phyloP scores from a whole-genome alignment of 2,329 filamentous ascomycete genomes.

The Curvularia hawaiiensis region DNA sequence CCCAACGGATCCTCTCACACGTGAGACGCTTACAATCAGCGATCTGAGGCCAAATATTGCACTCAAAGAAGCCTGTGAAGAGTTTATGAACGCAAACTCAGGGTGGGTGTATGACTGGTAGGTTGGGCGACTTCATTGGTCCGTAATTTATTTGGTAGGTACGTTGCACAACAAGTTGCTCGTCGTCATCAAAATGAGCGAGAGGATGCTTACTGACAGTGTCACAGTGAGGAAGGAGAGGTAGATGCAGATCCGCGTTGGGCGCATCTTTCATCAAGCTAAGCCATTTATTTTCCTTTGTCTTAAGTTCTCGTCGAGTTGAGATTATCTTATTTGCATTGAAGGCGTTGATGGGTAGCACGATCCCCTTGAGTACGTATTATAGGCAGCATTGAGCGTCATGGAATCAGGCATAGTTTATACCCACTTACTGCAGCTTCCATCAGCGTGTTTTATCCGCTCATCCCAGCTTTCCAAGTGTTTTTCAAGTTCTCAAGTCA shows the following conservation, averaged over 20 bases:
- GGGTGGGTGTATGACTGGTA: slow-evolving; percentile 95
- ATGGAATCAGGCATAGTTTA: slow-evolving; percentile 2
- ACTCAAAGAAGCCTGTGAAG: slow-evolving; percentile 79
- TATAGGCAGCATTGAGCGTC: not conserved
- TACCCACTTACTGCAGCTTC: not conserved
- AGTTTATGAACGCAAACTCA: slow-evolving; percentile 78
- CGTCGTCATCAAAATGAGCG: not conserved
- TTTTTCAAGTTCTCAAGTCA: not conserved
- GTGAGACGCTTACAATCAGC: slow-evolving; percentile 69
- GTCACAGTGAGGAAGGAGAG: slow-evolving; percentile 34
- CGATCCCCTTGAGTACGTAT: not conserved
- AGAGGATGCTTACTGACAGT: slow-evolving; percentile 23
- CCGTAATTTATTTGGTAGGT: slow-evolving; percentile 22
- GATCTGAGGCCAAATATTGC: slow-evolving; percentile 84
- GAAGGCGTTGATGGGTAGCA: not conserved
- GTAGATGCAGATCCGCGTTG: slow-evolving; percentile 33
- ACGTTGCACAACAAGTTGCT: slow-evolving; percentile 1
- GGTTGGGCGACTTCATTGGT: slow-evolving; percentile 28
- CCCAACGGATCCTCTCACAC: slow-evolving; percentile 80
- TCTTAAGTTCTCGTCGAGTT: not conserved
- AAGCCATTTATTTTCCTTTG: not conserved
- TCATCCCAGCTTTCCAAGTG: not conserved
- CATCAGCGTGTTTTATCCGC: not conserved
- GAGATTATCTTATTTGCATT: not conserved
- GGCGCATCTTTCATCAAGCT: slow-evolving; percentile 35